Percentiles rank a stretch among this genome's conserved stretches.
Conservation (phyloP, 805 yeast species). For the Blastobotrys attinorum region DNA sequence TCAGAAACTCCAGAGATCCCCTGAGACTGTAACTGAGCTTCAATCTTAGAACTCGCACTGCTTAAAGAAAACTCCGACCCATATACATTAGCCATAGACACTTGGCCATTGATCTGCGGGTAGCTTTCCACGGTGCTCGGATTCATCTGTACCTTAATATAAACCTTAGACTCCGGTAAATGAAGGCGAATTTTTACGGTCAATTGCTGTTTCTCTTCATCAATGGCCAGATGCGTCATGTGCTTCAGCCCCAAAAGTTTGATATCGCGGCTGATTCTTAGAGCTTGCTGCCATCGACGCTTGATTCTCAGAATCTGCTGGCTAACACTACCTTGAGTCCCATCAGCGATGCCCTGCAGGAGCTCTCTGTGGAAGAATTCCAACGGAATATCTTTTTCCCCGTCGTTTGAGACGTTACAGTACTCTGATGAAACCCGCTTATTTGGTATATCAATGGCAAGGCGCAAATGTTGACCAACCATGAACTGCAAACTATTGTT, state of each 20-base stretch:
- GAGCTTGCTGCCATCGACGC: constrained; percentile 1
- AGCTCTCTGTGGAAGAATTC: constrained; percentile 1
- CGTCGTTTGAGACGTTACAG: too few species aligned
- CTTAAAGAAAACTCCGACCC: neutral
- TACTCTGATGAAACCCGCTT: neutral
- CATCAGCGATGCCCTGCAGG: neutral
- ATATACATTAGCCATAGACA: constrained; percentile 1
- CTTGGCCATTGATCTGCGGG: neutral
- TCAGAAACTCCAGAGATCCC: neutral
- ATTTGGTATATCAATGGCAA: neutral
- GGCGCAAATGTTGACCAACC: neutral
- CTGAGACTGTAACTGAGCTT: neutral
- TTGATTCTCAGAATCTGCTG: neutral
- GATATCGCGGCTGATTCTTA: neutral
- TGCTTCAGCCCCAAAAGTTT: constrained; percentile 1
- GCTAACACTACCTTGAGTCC: neutral
- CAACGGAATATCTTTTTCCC: neutral
- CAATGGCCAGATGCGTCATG: neutral
- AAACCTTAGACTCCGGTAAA: neutral
- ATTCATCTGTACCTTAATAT: neutral
- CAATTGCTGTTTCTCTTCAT: neutral
- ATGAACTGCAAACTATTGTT: neutral
- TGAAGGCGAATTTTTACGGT: neutral
- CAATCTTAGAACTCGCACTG: neutral
- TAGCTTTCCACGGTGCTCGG: neutral